phyloP scores from a whole-genome alignment of 495 filamentous ascomycete genomes.

The Chaetomidium leptoderma region DNA sequence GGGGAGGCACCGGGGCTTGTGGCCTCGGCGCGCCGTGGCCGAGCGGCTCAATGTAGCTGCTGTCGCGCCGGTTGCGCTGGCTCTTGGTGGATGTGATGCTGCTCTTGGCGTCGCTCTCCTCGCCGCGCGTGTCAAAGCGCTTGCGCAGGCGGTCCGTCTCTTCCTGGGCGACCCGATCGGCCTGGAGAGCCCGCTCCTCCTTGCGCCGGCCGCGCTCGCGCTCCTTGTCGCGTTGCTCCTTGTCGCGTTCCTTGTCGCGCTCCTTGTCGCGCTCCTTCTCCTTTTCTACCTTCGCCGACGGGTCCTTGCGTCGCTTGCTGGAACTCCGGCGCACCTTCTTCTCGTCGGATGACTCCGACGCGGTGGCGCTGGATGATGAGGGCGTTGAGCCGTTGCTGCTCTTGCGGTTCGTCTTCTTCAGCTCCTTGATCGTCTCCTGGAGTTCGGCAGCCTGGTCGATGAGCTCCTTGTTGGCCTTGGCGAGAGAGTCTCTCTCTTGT shows the following conservation, averaged over 20 bases:
- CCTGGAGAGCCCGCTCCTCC: slow-evolving; percentile 19
- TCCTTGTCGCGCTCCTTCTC: slow-evolving; percentile 25
- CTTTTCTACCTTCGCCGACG: slow-evolving; percentile 20
- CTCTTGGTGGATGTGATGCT: slow-evolving; percentile 24
- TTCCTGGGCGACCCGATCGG: too few species aligned
- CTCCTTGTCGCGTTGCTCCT: slow-evolving; percentile 16
- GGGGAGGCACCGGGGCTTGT: slow-evolving; percentile 14
- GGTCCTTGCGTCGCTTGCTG: slow-evolving; percentile 26
- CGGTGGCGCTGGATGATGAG: slow-evolving; percentile 21
- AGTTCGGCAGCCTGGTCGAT: slow-evolving; percentile 80
- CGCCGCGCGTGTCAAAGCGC: slow-evolving; percentile 26
- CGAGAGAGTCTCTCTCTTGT: slow-evolving; percentile 59
- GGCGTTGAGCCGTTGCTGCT: slow-evolving; percentile 22
- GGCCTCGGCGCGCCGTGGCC: slow-evolving; percentile 31
- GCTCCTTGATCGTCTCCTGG: slow-evolving; percentile 73
- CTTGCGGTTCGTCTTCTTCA: slow-evolving; percentile 59
- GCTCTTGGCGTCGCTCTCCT: slow-evolving; percentile 34
- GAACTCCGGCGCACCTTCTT: slow-evolving; percentile 30
- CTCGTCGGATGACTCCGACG: slow-evolving; percentile 26
- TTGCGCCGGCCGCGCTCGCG: slow-evolving; percentile 21
- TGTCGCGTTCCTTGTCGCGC: slow-evolving; percentile 20
- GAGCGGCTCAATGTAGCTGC: slow-evolving; percentile 38
- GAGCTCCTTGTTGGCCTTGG: slow-evolving; percentile 80
- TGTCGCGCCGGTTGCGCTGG: slow-evolving; percentile 26
- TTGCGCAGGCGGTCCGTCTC: slow-evolving; percentile 30